These are phyloP conservation scores for Diutina scorzettiae DNA, from an alignment of 1,139 yeast species.

Conservation along the genomic window DNA sequence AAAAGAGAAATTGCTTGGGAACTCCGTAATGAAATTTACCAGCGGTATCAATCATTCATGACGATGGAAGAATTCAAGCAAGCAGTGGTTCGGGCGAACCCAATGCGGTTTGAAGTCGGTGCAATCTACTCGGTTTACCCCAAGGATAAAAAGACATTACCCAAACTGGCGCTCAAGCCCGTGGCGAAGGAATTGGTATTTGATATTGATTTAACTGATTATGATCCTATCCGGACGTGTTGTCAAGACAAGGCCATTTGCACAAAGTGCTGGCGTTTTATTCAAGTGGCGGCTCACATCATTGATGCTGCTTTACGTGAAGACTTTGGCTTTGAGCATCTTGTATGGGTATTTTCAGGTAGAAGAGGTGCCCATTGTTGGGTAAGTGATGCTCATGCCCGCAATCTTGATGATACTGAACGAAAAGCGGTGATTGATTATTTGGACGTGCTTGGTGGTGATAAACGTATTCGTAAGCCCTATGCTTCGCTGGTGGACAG, in stretches of 20 bases:
- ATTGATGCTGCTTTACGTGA: conserved; percentile 61
- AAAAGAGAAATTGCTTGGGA: conserved; percentile 94
- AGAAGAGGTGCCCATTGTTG: conserved; percentile 99
- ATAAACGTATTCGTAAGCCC: conserved; percentile 54
- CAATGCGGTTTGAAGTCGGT: conserved; percentile 91
- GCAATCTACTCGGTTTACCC: conserved; percentile 87
- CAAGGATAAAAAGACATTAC: conserved; percentile 64
- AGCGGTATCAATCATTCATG: conserved; percentile 73
- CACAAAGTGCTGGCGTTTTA: conserved; percentile 85
- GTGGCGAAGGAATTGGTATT: conserved; percentile 79
- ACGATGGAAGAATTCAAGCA: conserved; percentile 62
- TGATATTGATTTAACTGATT: conserved; percentile 96
- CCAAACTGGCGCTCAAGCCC: conserved; percentile 74
- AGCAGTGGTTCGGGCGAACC: conserved; percentile 61
- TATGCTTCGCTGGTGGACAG: conserved; percentile 81
- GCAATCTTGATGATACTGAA: conserved; percentile 56
- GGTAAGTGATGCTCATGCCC: conserved; percentile 82
- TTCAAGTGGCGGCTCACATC: conserved; percentile 74
- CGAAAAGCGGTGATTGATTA: conserved; percentile 77
- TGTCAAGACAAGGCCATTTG: conserved; percentile 83
- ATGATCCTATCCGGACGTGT: conserved; percentile 88
- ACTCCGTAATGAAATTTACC: conserved; percentile 71
- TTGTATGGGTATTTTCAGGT: conserved; percentile 95
- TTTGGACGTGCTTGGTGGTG: conserved; percentile 60
- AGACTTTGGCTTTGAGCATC: conserved; percentile 81